Base-by-base conservation (phyloP, 495 filamentous ascomycete species). In the Clavariopsis aquatica region DNA sequence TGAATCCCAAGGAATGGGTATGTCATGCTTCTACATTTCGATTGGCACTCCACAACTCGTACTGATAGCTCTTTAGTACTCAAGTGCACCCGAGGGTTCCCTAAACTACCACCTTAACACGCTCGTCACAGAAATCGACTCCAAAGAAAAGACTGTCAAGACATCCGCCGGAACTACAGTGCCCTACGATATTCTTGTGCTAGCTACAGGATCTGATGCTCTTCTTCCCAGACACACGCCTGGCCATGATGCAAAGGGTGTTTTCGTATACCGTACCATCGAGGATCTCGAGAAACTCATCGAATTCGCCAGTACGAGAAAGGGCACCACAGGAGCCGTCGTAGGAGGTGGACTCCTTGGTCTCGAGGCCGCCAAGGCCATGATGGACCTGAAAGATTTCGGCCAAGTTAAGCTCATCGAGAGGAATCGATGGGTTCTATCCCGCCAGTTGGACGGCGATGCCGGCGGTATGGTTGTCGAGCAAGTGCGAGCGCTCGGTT, bases 211-310 rank as follows among this genome's bases (percentile, higher is more conserved):
- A 49, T 96, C 93, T 28, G 89, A 96, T 76, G 92, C 93, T 29
- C 79, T 95, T 26, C 83, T 96, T 1, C 93, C 93, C 0, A 79
- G 80, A 15, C 81, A 88, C 57, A 96, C 90, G 0, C 92, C 93
- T 0, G 92, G 92, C 59, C 81, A 96, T 69, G 87, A 94, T 74
- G 91, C 91, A 31, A 83, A 85, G 19, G 93, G 93, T 8, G 89
- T 96, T 31, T 98, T 98, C 70, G 92, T 96, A n/a, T 96, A 98
- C 75, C 83, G 93, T 19, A 96, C 90, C 0, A 92, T 96, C 57
- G 84, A 87, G 1, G 93, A 98, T 72, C 77, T 98, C 8, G 82
- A 96, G 71, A 83, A 83, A 19, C 81, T 98, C 5, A 98, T 98
- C 36, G 77, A 82, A 2, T 96, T 89, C 69, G 84, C 91, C 0